These are phyloP conservation scores for Amanita molliuscula DNA, from an alignment of 768 basidiomycete genomes.

Conservation along the genomic window DNA sequence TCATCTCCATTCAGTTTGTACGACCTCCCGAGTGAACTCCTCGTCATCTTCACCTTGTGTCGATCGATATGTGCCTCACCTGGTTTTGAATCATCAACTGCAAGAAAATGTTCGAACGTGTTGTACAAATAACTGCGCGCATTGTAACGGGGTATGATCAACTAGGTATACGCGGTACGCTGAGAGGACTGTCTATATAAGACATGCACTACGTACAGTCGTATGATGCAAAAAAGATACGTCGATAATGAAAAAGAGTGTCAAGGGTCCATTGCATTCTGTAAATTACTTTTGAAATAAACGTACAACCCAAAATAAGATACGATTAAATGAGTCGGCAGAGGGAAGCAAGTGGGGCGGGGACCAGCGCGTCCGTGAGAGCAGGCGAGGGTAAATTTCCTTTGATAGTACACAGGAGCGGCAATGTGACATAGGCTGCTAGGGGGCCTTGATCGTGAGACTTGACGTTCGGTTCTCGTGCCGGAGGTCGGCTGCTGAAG, in stretches of 20 bases:
- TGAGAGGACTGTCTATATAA: background rate
- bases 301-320: conserved; percentile 3
- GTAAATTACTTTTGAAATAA: conserved; percentile 5
- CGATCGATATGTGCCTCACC: background rate
- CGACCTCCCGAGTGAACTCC: background rate
- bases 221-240: background rate
- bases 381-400: background rate
- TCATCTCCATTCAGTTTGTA: background rate
- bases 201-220: background rate
- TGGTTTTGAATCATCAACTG: background rate
- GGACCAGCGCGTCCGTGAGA: conserved; percentile 2
- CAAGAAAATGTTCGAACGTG: background rate
- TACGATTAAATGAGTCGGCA: background rate
- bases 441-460: background rate
- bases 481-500: background rate
- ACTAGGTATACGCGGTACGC: background rate
- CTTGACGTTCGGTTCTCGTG: background rate
- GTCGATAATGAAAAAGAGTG: background rate
- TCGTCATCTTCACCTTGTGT: background rate
- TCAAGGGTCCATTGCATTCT: background rate
- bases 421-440: background rate
- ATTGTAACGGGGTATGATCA: background rate
- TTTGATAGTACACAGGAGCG: conserved; percentile 1
- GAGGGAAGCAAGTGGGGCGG: background rate
- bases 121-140: background rate